Base-by-base conservation (phyloP, 305 asterid genomes). In the Fraxinus greggii region DNA sequence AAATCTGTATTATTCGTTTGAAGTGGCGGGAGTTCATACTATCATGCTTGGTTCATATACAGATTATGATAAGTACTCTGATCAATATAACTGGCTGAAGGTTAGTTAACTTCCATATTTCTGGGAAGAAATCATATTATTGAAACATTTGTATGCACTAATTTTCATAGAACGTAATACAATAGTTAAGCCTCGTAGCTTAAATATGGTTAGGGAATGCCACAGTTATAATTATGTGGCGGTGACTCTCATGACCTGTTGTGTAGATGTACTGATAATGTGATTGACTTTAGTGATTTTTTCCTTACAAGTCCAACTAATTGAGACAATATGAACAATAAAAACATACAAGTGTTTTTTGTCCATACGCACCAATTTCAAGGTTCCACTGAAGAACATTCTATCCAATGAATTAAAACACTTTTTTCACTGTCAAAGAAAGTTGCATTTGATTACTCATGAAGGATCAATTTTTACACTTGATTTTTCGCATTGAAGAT, bases 31-130 rank as follows among this genome's bases (percentile, higher is more conserved):
- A 33, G 95, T 88, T 83, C 99, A 93, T 85, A 83, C 78, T 3
- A 59, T 95, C 85, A 92, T 95, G 99, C 98, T 95, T 79, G 95
- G 97, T 83, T 95, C 98, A 0, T 93, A 93, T 79, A 84, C 97
- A 0, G 90, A 92, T 40, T 89, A 87, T 76, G 97, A 87, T 72
- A 85, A 81, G 77, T 29, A 84, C 80, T 95, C 98, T n/a, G 92
- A 88, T 84, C 98, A 95, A 59, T 95, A 90, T 78, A 80, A 38
- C 38, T 95, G 99, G 99, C 90, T 93, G 79, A 86, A 95, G 98
- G 98, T 95, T 78, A 83, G 93, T 75, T 32, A 35, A 76, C 5
- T 78, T 81, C 70, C 10, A 61, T 29, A 12, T 70, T 40, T 42
- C 51, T 72, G 45, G 28, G 61, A 81, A 17, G 29, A n/a, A 45